These are phyloP conservation scores for Colletotrichum brevisporum DNA, from an alignment of 2,329 filamentous ascomycete species.

Conservation along the genomic window DNA sequence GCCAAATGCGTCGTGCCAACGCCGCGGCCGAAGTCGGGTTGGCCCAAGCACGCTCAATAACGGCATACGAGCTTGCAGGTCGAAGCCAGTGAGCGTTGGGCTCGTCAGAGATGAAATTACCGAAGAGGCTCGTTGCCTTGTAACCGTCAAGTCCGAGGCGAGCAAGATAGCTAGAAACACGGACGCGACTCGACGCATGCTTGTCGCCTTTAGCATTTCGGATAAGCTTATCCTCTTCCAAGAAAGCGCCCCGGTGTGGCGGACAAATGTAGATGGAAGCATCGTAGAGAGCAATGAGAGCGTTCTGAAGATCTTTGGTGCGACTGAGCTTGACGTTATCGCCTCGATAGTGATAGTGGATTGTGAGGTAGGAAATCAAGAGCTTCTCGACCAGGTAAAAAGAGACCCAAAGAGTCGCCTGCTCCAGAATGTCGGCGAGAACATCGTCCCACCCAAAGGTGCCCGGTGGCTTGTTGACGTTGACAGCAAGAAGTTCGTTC, in stretches of 20 bases:
- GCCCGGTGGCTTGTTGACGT: slow-evolving; percentile 33
- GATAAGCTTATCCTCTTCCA: slow-evolving; percentile 45
- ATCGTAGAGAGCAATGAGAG: slow-evolving; percentile 46
- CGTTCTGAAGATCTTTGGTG: slow-evolving; percentile 46
- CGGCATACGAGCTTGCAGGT: slow-evolving; percentile 45
- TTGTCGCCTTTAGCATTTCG: slow-evolving; percentile 46
- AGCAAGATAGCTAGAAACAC: slow-evolving; percentile 45
- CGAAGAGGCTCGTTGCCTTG: slow-evolving; percentile 45
- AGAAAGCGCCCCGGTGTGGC: slow-evolving; percentile 41
- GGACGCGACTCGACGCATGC: slow-evolving; percentile 43
- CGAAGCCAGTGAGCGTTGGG: slow-evolving; percentile 45
- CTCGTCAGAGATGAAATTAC: slow-evolving; percentile 46
- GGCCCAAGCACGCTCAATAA: slow-evolving; percentile 46
- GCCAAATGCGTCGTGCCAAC: slow-evolving; percentile 48
- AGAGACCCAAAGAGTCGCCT: slow-evolving; percentile 43
- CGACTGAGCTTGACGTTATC: slow-evolving; percentile 37
- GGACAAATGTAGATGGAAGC: slow-evolving; percentile 46
- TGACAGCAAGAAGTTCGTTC: slow-evolving; percentile 40
- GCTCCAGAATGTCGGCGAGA: slow-evolving; percentile 21
- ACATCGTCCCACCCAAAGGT: slow-evolving; percentile 30
- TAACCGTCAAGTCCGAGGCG: slow-evolving; percentile 47
- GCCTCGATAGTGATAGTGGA: slow-evolving; percentile 48
- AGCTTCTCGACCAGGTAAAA: slow-evolving; percentile 49
- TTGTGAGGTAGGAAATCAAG: slow-evolving; percentile 47
- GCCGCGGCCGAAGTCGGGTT: slow-evolving; percentile 46